Percentiles rank a stretch among this genome's conserved stretches.
phyloP scores from a whole-genome alignment of 768 basidiomycete species.

The Lactifluus subvellereus region DNA sequence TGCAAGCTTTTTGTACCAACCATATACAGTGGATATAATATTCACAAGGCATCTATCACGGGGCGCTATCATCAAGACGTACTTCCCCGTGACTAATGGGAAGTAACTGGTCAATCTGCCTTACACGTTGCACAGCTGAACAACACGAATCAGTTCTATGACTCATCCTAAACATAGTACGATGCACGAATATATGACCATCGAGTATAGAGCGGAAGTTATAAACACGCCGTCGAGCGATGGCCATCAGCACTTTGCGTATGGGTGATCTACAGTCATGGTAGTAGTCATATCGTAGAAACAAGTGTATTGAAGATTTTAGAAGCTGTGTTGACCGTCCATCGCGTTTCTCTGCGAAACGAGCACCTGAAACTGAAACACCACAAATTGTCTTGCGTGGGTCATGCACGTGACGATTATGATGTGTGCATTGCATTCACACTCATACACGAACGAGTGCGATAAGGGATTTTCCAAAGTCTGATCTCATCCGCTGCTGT shows the following conservation, averaged over 20 bases:
- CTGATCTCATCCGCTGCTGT: background rate
- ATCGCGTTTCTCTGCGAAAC: background rate
- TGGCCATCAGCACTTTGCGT: background rate
- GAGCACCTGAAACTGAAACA: background rate
- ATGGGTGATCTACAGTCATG: too few species aligned
- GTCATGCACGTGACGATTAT: background rate
- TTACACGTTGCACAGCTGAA: background rate
- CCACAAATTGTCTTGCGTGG: background rate
- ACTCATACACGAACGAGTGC: background rate
- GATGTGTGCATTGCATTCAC: background rate
- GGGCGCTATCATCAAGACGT: background rate
- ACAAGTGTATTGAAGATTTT: background rate
- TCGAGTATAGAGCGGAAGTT: background rate
- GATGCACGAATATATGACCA: too few species aligned
- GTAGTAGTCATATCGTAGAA: background rate
- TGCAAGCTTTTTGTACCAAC: background rate
- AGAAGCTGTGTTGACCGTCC: background rate
- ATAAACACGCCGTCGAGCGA: background rate
- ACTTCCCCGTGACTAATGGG: background rate
- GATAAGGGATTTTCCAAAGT: background rate
- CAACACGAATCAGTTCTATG: background rate
- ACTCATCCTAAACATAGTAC: too few species aligned
- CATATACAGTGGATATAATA: background rate
- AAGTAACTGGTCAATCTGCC: background rate
- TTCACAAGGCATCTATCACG: background rate